These are phyloP conservation scores for Talaromyces pinophilus DNA, from an alignment of 2,329 filamentous ascomycete species.

Conservation along the genomic window DNA sequence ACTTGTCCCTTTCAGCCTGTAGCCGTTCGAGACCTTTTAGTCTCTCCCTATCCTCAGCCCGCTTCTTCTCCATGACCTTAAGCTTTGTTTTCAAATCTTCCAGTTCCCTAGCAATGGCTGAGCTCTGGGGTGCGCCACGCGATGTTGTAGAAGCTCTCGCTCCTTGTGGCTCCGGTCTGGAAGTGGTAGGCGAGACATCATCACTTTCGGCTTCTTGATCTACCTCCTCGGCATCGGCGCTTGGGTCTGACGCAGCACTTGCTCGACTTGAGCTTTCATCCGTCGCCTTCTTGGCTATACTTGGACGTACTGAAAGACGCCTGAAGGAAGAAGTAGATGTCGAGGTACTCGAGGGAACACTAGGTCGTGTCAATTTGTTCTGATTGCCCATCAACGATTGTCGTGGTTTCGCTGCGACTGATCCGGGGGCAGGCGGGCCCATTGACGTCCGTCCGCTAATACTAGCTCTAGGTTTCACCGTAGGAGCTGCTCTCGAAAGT, in stretches of 20 bases:
- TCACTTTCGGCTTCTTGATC: constrained; percentile 30
- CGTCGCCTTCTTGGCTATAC: constrained; percentile 30
- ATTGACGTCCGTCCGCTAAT: constrained; percentile 63
- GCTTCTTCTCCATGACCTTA: constrained; percentile 82
- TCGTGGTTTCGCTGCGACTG: constrained; percentile 40
- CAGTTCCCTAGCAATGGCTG: constrained; percentile 65
- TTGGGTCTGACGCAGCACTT: constrained; percentile 35
- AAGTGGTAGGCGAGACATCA: constrained; percentile 28
- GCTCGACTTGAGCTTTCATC: constrained; percentile 32
- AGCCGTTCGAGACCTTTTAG: constrained; percentile 75
- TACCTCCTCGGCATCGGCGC: constrained; percentile 32
- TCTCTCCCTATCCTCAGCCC: constrained; percentile 80
- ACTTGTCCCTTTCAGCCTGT: constrained; percentile 57
- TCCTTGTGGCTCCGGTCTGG: constrained; percentile 31
- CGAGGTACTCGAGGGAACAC: constrained; percentile 30
- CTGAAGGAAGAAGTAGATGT: constrained; percentile 32
- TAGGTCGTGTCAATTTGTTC: constrained; percentile 38
- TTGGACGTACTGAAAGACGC: constrained; percentile 38
- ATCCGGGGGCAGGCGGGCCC: constrained; percentile 59
- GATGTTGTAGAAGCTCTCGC: constrained; percentile 31
- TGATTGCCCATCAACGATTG: constrained; percentile 41
- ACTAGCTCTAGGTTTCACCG: constrained; percentile 58
- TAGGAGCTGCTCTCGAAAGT: constrained; percentile 50
- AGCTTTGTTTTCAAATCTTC: constrained; percentile 89
- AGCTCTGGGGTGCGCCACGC: constrained; percentile 49